Conservation (phyloP, 345 rosid genomes). For the Arabidopsis suecica region DNA sequence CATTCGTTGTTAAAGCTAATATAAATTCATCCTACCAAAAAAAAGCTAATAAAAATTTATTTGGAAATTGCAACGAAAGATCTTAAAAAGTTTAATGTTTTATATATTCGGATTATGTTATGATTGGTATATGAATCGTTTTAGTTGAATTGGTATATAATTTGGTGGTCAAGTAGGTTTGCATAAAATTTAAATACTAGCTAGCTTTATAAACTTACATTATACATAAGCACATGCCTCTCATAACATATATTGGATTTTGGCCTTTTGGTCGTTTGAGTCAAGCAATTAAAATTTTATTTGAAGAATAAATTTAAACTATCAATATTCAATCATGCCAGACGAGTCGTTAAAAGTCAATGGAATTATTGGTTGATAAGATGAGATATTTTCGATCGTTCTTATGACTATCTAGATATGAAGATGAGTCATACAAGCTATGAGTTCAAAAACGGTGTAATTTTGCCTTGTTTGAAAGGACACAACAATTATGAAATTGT, state of each 20-base stretch:
- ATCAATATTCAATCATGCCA: background rate
- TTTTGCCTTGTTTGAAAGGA: background rate
- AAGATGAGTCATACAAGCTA: background rate
- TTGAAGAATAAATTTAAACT: background rate
- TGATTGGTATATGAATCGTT: background rate
- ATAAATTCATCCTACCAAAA: too few species aligned
- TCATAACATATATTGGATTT: background rate
- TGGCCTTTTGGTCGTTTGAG: background rate
- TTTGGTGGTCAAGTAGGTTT: background rate
- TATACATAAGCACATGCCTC: background rate
- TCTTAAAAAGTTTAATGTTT: too few species aligned
- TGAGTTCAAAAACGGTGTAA: background rate
- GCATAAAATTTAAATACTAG: background rate
- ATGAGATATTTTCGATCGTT: background rate
- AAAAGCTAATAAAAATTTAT: background rate
- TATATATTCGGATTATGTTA: background rate
- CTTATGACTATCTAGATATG: background rate
- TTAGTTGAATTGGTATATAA: background rate
- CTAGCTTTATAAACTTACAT: background rate
- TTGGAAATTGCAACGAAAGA: background rate
- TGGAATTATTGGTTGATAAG: background rate
- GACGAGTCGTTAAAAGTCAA: conserved; percentile 3
- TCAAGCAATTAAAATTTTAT: background rate
- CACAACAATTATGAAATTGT: background rate
- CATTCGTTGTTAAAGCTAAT: background rate